Conservation (phyloP, 2,329 filamentous ascomycete genomes). For the Bipolaris gigantea region DNA sequence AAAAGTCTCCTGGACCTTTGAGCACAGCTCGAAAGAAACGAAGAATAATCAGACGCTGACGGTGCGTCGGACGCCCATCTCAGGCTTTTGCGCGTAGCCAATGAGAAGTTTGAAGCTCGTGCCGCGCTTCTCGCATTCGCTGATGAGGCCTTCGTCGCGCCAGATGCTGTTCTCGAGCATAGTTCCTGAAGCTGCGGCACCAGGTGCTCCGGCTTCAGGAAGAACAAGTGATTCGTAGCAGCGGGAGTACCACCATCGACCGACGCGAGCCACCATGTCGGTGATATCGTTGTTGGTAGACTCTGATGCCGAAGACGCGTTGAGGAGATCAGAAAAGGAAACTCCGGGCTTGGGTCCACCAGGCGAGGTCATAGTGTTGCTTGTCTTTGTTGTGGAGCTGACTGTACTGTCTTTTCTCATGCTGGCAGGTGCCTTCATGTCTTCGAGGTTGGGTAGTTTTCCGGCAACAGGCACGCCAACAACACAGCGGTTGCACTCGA, state of each 20-base stretch:
- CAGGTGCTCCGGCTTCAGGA: constrained; percentile 37
- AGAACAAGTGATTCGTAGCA: constrained; percentile 78
- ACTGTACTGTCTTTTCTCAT: constrained; percentile 37
- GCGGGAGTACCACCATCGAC: constrained; percentile 92
- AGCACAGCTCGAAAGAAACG: constrained; percentile 39
- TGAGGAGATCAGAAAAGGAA: constrained; percentile 44
- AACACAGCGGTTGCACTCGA: constrained; percentile 72
- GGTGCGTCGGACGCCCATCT: constrained; percentile 50
- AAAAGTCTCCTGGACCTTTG: constrained; percentile 30
- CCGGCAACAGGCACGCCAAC: constrained; percentile 74
- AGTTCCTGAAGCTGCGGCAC: constrained; percentile 37
- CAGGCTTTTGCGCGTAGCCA: constrained; percentile 83
- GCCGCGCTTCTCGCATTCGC: constrained; percentile 82
- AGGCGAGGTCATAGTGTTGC: constrained; percentile 9
- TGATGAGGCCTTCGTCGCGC: constrained; percentile 71
- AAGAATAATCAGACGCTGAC: constrained; percentile 50
- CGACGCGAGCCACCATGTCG: constrained; percentile 88
- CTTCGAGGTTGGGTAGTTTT: constrained; percentile 43
- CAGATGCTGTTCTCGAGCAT: constrained; percentile 69
- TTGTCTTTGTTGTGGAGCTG: constrained; percentile 21
- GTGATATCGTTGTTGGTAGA: constrained; percentile 79
- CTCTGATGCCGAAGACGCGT: constrained; percentile 36
- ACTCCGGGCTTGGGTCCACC: constrained; percentile 36
- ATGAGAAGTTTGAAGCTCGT: constrained; percentile 90
- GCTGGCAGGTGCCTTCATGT: constrained; percentile 21